Evolutionary conservation across 2,329 filamentous ascomycete species (phyloP).

Genomic region (Onygenales sp.): DNA sequence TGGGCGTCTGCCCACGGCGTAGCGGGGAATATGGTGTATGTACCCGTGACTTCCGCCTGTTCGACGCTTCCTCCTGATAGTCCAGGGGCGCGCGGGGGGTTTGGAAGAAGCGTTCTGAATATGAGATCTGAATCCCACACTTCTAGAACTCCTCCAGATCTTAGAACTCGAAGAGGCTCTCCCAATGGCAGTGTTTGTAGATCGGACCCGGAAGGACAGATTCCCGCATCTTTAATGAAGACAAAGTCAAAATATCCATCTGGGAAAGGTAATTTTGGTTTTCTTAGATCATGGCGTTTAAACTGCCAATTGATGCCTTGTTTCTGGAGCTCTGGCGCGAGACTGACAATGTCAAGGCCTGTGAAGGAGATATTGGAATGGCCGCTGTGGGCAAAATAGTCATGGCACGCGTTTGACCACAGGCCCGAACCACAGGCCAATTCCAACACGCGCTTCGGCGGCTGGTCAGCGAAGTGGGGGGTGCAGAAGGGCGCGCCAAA

Average conservation of each 20-base stretch:
- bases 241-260: conserved; percentile 78
- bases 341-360: conserved; percentile 69
- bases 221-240: conserved; percentile 74
- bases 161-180: conserved; percentile 68
- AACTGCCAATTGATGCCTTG: conserved; percentile 82
- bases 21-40: conserved; percentile 72
- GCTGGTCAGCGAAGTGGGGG: conserved; percentile 53
- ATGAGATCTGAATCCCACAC: conserved; percentile 84
- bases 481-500: conserved; percentile 74
- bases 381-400: conserved; percentile 62
- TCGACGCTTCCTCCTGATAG: conserved; percentile 53
- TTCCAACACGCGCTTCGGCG: conserved; percentile 72
- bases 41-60: conserved; percentile 59
- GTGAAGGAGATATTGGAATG: conserved; percentile 65
- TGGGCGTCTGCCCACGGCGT: conserved; percentile 72
- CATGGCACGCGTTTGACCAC: conserved; percentile 82
- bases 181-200: conserved; percentile 51
- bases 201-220: conserved; percentile 51
- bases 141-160: conserved; percentile 69
- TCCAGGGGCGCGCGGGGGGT: conserved; percentile 53
- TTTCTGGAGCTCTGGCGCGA: conserved; percentile 55
- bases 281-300: conserved; percentile 75
- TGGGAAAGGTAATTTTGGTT: conserved; percentile 65
- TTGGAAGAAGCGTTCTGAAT: conserved; percentile 72
- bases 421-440: conserved; percentile 79